Percentiles rank a stretch among this genome's conserved stretches.
Evolutionary conservation across 495 filamentous ascomycete genomes (phyloP).

Genomic region (Aspergillus hancockii): DNA sequence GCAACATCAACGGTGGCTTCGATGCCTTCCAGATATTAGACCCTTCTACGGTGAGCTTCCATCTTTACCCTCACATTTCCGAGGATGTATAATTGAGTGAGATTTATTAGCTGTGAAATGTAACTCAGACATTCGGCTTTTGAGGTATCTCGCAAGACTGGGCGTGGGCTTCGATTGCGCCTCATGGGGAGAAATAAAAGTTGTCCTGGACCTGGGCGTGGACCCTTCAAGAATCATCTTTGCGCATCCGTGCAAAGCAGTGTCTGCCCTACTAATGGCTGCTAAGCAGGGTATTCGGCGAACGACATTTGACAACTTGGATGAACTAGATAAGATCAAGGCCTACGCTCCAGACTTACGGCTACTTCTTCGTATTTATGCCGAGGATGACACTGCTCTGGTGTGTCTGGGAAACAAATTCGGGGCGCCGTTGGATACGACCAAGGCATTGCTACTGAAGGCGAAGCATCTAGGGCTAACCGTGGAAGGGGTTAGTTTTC

Average conservation of each 20-base stretch:
- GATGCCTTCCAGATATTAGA: not conserved
- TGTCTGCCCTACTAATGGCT: constrained; percentile 25
- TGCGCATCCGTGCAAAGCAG: constrained; percentile 35
- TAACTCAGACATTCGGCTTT: constrained; percentile 30
- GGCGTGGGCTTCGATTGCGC: constrained; percentile 39
- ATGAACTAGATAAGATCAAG: constrained; percentile 37
- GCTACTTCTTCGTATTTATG: constrained; percentile 34
- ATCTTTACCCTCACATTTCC: not conserved
- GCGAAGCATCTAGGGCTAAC: constrained; percentile 30
- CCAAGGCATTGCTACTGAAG: constrained; percentile 17
- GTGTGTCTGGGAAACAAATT: constrained; percentile 32
- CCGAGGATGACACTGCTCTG: constrained; percentile 26
- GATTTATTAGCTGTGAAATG: constrained; percentile 47
- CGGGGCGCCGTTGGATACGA: constrained; percentile 27
- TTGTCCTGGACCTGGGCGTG: constrained; percentile 29
- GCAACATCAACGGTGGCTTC: constrained; percentile 6
- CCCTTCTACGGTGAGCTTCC: constrained; percentile 4
- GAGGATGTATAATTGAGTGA: too few relatives aligned
- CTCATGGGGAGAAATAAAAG: constrained; percentile 29
- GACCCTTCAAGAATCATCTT: constrained; percentile 34
- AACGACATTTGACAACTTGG: constrained; percentile 38
- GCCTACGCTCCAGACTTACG: constrained; percentile 23
- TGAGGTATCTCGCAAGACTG: constrained; percentile 25
- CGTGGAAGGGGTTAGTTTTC: constrained; percentile 37
- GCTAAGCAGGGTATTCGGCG: constrained; percentile 17